Evolutionary conservation across 768 basidiomycete species (phyloP).

Genomic region (Lactarius akahatsu): DNA sequence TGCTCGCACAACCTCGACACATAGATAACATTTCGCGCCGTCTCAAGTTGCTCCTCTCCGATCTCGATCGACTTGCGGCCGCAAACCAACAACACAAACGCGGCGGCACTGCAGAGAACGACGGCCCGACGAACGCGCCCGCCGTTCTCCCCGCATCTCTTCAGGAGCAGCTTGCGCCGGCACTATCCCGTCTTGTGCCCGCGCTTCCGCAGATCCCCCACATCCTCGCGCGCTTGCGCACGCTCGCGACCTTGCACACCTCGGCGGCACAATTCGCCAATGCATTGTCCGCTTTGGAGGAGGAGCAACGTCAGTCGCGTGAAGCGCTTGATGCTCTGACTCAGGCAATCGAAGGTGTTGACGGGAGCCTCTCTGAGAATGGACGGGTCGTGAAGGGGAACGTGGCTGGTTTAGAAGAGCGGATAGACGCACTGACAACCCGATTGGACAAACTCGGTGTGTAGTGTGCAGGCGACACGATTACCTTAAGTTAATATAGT

Average conservation of each 20-base stretch:
- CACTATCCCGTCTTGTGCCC: constrained; percentile 68
- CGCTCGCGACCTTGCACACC: constrained; percentile 77
- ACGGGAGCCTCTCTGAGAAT: constrained; percentile 76
- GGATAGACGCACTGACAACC: constrained; percentile 49
- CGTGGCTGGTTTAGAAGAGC: constrained; percentile 63
- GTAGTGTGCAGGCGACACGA: constrained; percentile 17
- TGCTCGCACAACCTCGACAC: constrained; percentile 93
- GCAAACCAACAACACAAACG: constrained; percentile 39
- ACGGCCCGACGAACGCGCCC: constrained; percentile 19
- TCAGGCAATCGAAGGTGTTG: constrained; percentile 66
- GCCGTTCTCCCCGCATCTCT: constrained; percentile 35
- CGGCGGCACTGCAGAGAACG: constrained; percentile 33
- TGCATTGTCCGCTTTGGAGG: constrained; percentile 63
- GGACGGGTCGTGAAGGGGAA: constrained; percentile 68
- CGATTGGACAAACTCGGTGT: constrained; percentile 42
- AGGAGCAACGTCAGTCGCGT: constrained; percentile 64
- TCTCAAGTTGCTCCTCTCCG: constrained; percentile 87
- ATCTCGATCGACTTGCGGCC: constrained; percentile 77
- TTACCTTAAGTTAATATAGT: neutral
- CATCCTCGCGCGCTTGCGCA: constrained; percentile 83
- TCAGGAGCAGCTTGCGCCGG: constrained; percentile 63
- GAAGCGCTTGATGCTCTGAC: constrained; percentile 67
- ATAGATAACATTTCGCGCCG: constrained; percentile 94
- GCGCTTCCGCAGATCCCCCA: constrained; percentile 83
- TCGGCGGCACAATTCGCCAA: constrained; percentile 77